Conservation (phyloP, 2,329 filamentous ascomycete species). For the Capronia americana region DNA sequence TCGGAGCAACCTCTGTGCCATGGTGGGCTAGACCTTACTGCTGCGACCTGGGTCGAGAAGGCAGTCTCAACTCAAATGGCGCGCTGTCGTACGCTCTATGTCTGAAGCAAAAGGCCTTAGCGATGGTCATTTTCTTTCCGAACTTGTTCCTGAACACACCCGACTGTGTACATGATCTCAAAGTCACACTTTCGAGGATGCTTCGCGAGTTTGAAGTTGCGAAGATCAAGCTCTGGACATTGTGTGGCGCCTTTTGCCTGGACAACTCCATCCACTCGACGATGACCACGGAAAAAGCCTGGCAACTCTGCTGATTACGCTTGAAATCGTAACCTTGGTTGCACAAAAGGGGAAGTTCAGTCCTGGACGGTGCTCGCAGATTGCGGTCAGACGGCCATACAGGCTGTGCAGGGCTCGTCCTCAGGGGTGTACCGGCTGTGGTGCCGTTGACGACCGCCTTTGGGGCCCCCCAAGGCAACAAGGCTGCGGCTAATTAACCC, state of each 20-base stretch:
- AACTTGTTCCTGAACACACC: not conserved
- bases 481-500: not conserved
- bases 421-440: not conserved
- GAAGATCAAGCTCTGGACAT: not conserved
- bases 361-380: not conserved
- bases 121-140: not conserved
- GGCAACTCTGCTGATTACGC: not conserved
- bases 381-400: not conserved
- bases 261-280: not conserved
- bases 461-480: not conserved
- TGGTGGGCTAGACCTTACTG: not conserved
- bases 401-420: constrained; percentile 5
- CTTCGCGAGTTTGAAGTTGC: not conserved
- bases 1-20: not conserved
- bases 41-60: not conserved
- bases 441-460: not conserved
- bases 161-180: not conserved
- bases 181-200: not conserved
- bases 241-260: not conserved
- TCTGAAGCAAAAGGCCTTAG: not conserved
- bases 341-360: not conserved
- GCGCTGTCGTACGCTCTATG: not conserved
- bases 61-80: not conserved
- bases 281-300: not conserved
- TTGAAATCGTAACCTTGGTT: not conserved